phyloP scores from a whole-genome alignment of 2,329 filamentous ascomycete genomes.

The Sordariomycetes sp. region DNA sequence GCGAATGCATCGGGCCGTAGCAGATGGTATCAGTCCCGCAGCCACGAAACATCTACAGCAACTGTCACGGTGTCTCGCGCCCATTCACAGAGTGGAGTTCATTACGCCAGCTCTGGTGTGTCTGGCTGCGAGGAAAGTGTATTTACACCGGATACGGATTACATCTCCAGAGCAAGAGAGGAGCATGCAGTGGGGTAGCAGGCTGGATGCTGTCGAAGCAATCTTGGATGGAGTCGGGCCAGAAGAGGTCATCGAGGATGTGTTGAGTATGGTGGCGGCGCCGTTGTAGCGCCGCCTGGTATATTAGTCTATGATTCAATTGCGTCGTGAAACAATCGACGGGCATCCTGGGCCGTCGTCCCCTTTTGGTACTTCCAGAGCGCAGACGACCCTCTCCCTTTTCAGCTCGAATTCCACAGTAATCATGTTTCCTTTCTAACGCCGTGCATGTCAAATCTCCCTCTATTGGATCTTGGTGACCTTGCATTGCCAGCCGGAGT shows the following conservation, averaged over 20 bases:
- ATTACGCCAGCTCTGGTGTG: constrained; percentile 76
- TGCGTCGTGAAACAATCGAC: too few relatives aligned
- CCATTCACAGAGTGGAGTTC: constrained; percentile 72
- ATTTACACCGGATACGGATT: constrained; percentile 72
- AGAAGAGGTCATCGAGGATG: constrained; percentile 57
- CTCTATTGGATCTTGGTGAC: constrained; percentile 53
- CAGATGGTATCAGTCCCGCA: constrained; percentile 64
- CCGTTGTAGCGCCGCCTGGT: constrained; percentile 27
- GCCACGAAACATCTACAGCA: constrained; percentile 71
- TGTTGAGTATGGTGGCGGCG: constrained; percentile 46
- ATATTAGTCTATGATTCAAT: constrained; percentile 17
- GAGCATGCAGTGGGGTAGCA: constrained; percentile 90
- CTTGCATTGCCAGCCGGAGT: constrained; percentile 85
- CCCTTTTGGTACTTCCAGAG: not conserved
- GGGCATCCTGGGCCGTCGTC: too few relatives aligned
- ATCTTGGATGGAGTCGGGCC: constrained; percentile 54
- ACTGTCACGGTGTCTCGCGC: constrained; percentile 64
- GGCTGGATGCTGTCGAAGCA: constrained; percentile 56
- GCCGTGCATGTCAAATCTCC: not conserved
- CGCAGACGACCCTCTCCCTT: too few relatives aligned
- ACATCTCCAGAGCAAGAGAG: constrained; percentile 63
- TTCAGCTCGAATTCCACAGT: too few relatives aligned
- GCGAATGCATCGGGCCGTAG: constrained; percentile 77
- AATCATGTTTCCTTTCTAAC: too few relatives aligned
- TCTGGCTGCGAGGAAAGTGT: constrained; percentile 78